Conservation (phyloP, 2,329 filamentous ascomycete genomes). For the Fusarium nisikadoi region DNA sequence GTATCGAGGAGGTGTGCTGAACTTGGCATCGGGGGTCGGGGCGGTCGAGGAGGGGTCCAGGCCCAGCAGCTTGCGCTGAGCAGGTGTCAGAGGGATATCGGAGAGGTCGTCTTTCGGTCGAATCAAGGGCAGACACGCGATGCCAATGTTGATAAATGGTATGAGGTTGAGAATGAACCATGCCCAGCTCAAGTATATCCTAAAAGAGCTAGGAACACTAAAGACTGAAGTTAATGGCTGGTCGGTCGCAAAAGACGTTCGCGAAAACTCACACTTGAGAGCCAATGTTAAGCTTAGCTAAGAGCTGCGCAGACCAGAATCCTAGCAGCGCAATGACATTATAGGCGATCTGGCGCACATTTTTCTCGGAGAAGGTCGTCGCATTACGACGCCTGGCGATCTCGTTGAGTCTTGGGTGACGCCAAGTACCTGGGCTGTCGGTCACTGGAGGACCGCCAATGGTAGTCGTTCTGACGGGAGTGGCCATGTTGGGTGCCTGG, state of each 20-base stretch:
- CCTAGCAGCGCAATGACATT: conserved; percentile 66
- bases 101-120: conserved; percentile 78
- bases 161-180: conserved; percentile 64
- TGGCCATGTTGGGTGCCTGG: conserved; percentile 43
- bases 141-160: conserved; percentile 75
- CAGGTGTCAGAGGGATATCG: conserved; percentile 85
- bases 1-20: conserved; percentile 89
- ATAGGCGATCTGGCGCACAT: conserved; percentile 75
- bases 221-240: conserved; percentile 25
- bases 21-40: conserved; percentile 74
- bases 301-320: conserved; percentile 51
- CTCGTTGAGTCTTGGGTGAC: conserved; percentile 88
- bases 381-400: conserved; percentile 84
- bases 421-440: conserved; percentile 83
- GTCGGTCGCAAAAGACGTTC: background rate
- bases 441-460: conserved; percentile 54
- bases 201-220: conserved; percentile 49
- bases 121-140: conserved; percentile 78
- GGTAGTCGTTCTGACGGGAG: conserved; percentile 51
- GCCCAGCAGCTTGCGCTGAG: conserved; percentile 84
- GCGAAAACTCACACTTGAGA: conserved; percentile 52
- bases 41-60: conserved; percentile 73
- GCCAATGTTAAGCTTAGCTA: conserved; percentile 51
- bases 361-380: conserved; percentile 80
- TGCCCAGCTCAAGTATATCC: conserved; percentile 55